Base-by-base conservation (phyloP, 2,329 filamentous ascomycete species). In the Ceratocystis eucalypticola region DNA sequence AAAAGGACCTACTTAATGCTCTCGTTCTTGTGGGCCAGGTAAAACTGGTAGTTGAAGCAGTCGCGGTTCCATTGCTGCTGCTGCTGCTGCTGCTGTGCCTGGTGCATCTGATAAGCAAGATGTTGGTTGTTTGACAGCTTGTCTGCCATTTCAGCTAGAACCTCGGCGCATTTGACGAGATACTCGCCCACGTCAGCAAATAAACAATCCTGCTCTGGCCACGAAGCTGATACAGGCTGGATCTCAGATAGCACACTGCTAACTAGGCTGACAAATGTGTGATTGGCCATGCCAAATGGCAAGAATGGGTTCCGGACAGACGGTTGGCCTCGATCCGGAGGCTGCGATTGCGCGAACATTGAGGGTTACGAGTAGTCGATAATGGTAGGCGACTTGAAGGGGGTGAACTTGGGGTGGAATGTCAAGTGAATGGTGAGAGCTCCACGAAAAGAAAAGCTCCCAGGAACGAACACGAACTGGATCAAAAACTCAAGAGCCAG, bases 131-230 rank as follows among this genome's bases (percentile, higher is more conserved):
- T 67, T 5, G 63, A 44, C 53, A 67, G 41, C 15, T 64, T 64
- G 30, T 67, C 66, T 1, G 66, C 66, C 44, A 64, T 50, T 8
- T 67, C 62, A 37, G 66, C 66, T 33, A 67, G 53, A 3, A 46
- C 45, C 62, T 67, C 66, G n/a, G 46, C 33, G 53, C 66, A 67
- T n/a, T 67, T 67, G 61, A 67, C 66, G 5, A 67, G 41, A n/a
- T 67, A 67, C 44, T 67, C 66, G 28, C 66, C 66, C 17, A 67
- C 66, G 28, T 67, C 66, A n/a, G 66, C 61, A 53, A 67, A 67
- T 5, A 64, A 7, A 30, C 62, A 63, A 7, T 67, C 53, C 44
- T 67, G 66, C 3, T 66, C 59, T 5, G 66, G 62, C 66, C 66
- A 67, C 28, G 62, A 53, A 15, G 12, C 28, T 25, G 61, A 64